Base-by-base conservation (phyloP, 2,329 filamentous ascomycete genomes). In the Alternaria hordeiaustralica region DNA sequence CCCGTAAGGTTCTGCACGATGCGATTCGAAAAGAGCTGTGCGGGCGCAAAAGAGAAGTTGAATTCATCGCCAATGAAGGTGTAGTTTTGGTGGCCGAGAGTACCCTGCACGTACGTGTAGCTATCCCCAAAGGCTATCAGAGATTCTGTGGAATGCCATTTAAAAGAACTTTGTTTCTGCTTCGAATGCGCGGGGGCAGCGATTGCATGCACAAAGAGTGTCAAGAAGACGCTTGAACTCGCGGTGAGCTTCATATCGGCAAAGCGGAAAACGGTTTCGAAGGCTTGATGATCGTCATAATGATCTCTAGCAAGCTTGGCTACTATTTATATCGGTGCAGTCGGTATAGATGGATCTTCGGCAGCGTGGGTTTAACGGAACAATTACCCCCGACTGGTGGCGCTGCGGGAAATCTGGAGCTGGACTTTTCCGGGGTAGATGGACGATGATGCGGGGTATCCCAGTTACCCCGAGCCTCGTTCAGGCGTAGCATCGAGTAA, bases 61-160 rank as follows among this genome's bases (percentile, higher is more conserved):
- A 84, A 75, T 50, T 80, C 78, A 64, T 86, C 84, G n/a, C 84
- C 85, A 49, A 88, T 87, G 75, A 87, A 88, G 58, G 82, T 85
- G 68, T 79, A 87, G 62, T 86, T 84, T 57, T 82, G 76, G 30
- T 78, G 82, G 4, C 86, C 86, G n/a, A 80, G 72, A 1, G 83
- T 84, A 10, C 86, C 86, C 77, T 87, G 85, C 0, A 87, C 80
- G 59, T 82, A 88, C 2, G 85, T 85, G 66, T 85, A 86, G 0
- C 82, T 85, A 61, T 86, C 84, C 3, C 84, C 84, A 56, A 86
- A 86, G 4, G 83, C 82, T 33, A 86, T 73, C 8, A 75, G 46
- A 6, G 72, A 71, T 51, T 71, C 68, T 5, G 63, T 71, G 12
- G 58, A 58, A 5, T 53, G 51, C 73, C 71, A 75, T 49, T 61